phyloP scores from a whole-genome alignment of 768 basidiomycete genomes.

The Hypholoma sublateritium region DNA sequence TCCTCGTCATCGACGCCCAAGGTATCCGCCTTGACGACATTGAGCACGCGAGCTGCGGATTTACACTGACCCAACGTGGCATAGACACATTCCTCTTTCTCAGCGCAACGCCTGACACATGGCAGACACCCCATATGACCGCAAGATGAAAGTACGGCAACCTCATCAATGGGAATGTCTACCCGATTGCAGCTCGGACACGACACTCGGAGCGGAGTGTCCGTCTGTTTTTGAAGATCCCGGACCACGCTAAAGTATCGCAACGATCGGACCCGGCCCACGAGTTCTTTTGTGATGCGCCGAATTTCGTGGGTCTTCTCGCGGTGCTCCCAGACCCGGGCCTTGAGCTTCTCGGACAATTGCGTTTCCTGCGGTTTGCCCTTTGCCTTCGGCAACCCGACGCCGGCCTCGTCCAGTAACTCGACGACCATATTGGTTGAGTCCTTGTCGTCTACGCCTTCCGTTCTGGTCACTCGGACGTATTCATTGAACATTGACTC shows the following conservation, averaged over 20 bases:
- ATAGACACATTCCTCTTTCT: conserved; percentile 80
- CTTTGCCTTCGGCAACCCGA: conserved; percentile 46
- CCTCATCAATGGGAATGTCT: conserved; percentile 59
- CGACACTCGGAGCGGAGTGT: conserved; percentile 52
- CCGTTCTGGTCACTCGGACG: conserved; percentile 64
- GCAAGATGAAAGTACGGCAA: conserved; percentile 88
- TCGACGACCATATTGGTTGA: conserved; percentile 60
- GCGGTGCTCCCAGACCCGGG: conserved; percentile 75
- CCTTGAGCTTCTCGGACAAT: conserved; percentile 56
- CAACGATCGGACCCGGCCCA: conserved; percentile 85
- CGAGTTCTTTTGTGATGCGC: conserved; percentile 82
- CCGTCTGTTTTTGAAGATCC: conserved; percentile 78
- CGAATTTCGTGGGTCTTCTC: conserved; percentile 88
- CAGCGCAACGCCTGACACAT: conserved; percentile 73
- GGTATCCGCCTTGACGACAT: conserved; percentile 78
- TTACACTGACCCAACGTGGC: conserved; percentile 67
- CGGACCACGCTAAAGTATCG: conserved; percentile 93
- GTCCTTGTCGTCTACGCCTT: conserved; percentile 78
- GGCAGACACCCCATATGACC: conserved; percentile 83
- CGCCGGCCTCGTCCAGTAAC: conserved; percentile 62
- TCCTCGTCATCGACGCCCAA: conserved; percentile 78
- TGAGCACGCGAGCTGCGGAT: conserved; percentile 78
- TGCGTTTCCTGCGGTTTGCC: conserved; percentile 55
- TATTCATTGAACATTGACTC: conserved; percentile 84
- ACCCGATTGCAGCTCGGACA: conserved; percentile 64